These are phyloP conservation scores for Tephrocybe sp. DNA, from an alignment of 768 basidiomycete species.

Conservation along the genomic window DNA sequence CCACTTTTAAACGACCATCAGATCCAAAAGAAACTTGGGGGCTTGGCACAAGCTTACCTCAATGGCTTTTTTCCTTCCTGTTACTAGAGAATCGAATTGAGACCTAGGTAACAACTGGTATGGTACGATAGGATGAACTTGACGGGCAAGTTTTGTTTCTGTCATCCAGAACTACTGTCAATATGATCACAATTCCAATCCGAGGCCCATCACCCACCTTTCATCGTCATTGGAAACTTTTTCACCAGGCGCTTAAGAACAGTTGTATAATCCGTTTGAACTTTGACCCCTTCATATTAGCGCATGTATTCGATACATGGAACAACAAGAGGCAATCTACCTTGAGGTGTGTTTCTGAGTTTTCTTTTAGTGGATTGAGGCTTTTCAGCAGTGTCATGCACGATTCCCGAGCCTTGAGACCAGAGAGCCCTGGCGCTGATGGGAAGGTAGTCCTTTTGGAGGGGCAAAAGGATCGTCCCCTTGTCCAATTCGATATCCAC, in stretches of 20 bases:
- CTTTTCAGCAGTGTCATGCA: not conserved
- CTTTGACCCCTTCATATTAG: no score
- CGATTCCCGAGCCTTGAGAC: conserved; percentile 16
- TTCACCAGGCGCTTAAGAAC: conserved; percentile 31
- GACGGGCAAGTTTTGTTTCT: conserved; percentile 27
- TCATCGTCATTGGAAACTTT: conserved; percentile 42
- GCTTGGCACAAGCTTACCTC: no score
- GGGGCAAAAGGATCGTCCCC: conserved; percentile 37
- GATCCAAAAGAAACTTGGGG: not conserved
- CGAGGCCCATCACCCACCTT: conserved; percentile 27
- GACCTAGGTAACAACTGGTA: conserved; percentile 37
- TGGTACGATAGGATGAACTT: conserved; percentile 27
- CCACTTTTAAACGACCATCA: conserved; percentile 45
- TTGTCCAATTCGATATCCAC: conserved; percentile 53
- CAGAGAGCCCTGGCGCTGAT: conserved; percentile 37
- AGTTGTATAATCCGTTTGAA: conserved; percentile 24
- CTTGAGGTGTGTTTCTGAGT: no score
- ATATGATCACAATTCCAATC: not conserved
- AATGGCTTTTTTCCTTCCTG: conserved; percentile 50
- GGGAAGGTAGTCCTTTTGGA: conserved; percentile 27
- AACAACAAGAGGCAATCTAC: no score
- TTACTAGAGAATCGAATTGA: conserved; percentile 34
- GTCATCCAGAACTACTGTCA: not conserved
- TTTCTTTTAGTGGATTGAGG: conserved; percentile 2
- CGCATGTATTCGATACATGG: no score